Evolutionary conservation across 2,329 filamentous ascomycete species (phyloP), one percentile per base, ranked within the genome.

Genomic region (Aspergillus brasiliensis): DNA sequence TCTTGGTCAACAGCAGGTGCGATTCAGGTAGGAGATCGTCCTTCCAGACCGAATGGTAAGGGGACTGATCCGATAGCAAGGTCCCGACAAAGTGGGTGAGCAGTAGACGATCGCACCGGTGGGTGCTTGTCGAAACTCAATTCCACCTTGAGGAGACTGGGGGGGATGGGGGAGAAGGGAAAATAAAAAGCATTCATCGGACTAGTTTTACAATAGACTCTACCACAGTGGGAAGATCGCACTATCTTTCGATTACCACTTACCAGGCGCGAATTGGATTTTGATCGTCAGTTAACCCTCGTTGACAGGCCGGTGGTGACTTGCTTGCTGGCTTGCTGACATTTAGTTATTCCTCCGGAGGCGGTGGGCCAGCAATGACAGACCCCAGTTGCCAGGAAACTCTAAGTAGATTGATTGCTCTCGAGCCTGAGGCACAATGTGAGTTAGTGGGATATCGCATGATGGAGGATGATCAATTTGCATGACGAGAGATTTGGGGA

Each of bases 61-160:
- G 40, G 40, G 19, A 23, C 38, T 19, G 42, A 19, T 15, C 51
- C 47, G 62, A 63, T 64, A 58, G 59, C 55, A 62, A 34, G 58
- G 63, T 69, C 69, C 71, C 71, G 66, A 62, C 64, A 62, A 62
- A 64, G 44, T 66, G 72, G 71, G 61, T 62, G 69, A 70, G 67
- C 65, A 68, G 49, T 34, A 70, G 66, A 61, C 63, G 64, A 71
- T 69, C 68, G 52, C 40, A 63, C 54, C 70, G 71, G 69, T 66
- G 69, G 65, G 69, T 71, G 71, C 69, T 71, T 71, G 67, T 68
- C 54, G 46, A 72, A 74, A 73, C 71, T 70, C 67, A 74, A 74
- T 73, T 71, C 47, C 13, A 23, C 44, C 23, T 52, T 47, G 58
- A 52, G 47, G 44, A 59, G 58, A 38, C 44, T 23, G 23, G 44